A percentile compares a stretch with the other conserved stretches of the same genome.
Conservation (phyloP, 139 green algal species). For the Chlorella sp. region DNA sequence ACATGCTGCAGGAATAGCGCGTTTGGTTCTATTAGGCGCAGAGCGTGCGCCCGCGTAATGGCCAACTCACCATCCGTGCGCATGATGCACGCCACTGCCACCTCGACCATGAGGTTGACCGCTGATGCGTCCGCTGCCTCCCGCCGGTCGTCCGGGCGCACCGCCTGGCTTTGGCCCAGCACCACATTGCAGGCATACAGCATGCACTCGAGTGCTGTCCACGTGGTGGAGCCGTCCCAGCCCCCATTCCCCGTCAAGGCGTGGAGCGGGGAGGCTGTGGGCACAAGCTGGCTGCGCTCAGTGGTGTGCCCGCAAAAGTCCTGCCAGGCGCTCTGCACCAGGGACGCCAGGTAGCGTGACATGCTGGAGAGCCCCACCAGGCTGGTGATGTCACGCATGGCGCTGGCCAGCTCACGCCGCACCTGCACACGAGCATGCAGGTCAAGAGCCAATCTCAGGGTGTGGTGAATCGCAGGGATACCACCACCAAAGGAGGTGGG, state of each 20-base stretch:
- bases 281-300: too few species aligned
- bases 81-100: conserved; percentile 2
- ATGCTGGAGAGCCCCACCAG: conserved; percentile 30
- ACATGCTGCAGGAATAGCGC: too few species aligned
- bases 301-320: neutral
- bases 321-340: conserved; percentile 19
- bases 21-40: too few species aligned
- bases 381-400: conserved; percentile 36
- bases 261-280: neutral
- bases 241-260: too few species aligned
- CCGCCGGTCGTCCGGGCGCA: neutral
- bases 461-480: too few species aligned
- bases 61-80: neutral
- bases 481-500: too few species aligned
- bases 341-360: conserved; percentile 21
- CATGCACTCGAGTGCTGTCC: conserved; percentile 32
- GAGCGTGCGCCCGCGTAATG: too few species aligned
- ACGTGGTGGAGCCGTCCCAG: too few species aligned
- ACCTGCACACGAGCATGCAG: too few species aligned
- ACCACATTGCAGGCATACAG: conserved; percentile 60
- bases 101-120: conserved; percentile 20
- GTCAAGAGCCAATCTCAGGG: too few species aligned
- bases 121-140: conserved; percentile 7
- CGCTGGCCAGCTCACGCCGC: conserved; percentile 43
- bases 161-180: conserved; percentile 24